Base-by-base conservation (phyloP, 148 eudicot genomes). In the Mesembryanthemum crystallinum region DNA sequence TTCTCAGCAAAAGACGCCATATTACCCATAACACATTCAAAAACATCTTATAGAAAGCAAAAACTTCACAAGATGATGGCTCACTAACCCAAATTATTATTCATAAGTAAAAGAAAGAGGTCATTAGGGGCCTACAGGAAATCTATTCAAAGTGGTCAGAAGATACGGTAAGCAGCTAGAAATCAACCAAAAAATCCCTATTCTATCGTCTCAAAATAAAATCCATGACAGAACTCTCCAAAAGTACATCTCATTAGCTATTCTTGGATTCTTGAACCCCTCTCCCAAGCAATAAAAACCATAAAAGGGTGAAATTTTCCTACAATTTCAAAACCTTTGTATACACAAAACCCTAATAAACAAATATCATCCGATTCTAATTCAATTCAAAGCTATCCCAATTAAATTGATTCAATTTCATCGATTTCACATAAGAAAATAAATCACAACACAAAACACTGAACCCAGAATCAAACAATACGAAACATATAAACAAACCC, bases 401-500 rank as follows among this genome's bases (percentile, higher is more conserved):
- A 5, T 4, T 11, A n/a, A 25, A 32, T 23, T 1, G n/a, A 35
- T 4, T n/a, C 0, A 25, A 67, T 5, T 55, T 24, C 3, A 4
- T 55, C 35, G 39, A 75, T 27, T 65, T 55, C 65, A 67, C 39
- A 52, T 24, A n/a, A 37, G 27, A 73, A 52, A 37, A 64, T 6
- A 23, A 65, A 66, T 42, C 52, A 20, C 1, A 14, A 69, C 37
- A 27, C 30, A 65, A 63, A 51, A 23, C 30, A 8, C 17, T 13
- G 23, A 8, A 33, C 12, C 33, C 10, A 11, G 37, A 33, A 64
- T 6, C 9, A 75, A 30, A 28, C 12, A 74, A 51, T 54, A 32
- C 5, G n/a, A 7, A 25, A 30, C 29, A 64, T 2, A 62, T 0
- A 74, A 51, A 32, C 29, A 63, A 64, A 5, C 35, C 47, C 30